Percentiles rank a stretch among this genome's conserved stretches.
These are phyloP conservation scores for Theobroma grandiflorum DNA, from an alignment of 441 rosid species.

Conservation along the genomic window DNA sequence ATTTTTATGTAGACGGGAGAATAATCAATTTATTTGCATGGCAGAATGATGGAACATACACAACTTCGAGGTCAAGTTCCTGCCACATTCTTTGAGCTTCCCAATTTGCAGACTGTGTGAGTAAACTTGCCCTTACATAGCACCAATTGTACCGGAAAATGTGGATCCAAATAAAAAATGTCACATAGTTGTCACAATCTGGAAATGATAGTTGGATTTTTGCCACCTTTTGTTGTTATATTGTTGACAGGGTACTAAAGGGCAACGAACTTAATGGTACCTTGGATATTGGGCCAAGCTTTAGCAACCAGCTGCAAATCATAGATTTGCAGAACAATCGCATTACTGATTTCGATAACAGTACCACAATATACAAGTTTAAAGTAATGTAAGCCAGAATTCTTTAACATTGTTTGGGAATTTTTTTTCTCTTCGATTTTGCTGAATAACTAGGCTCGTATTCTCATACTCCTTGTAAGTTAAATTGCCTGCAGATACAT, in stretches of 20 bases:
- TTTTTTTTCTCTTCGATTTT: not conserved
- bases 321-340: conserved; percentile 60
- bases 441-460: not conserved
- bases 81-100: conserved; percentile 51
- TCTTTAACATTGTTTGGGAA: not conserved
- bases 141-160: not conserved
- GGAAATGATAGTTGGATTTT: conserved; percentile 15
- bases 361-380: conserved; percentile 21
- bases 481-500: not conserved
- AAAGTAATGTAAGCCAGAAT: conserved; percentile 50
- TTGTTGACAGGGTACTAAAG: conserved; percentile 50
- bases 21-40: conserved; percentile 20
- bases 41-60: conserved; percentile 70
- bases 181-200: not conserved
- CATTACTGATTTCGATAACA: conserved; percentile 37
- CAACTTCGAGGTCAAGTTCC: conserved; percentile 68
- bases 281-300: conserved; percentile 54
- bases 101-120: conserved; percentile 68
- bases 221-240: not conserved
- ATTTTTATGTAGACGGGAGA: not conserved
- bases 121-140: conserved; percentile 31
- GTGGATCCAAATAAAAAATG: not conserved
- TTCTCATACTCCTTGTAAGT: not conserved
- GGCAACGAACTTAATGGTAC: conserved; percentile 57
- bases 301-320: conserved; percentile 46